These are phyloP conservation scores for Phytopythium mirpurense DNA, from an alignment of 352 stramenopile species.

Conservation along the genomic window DNA sequence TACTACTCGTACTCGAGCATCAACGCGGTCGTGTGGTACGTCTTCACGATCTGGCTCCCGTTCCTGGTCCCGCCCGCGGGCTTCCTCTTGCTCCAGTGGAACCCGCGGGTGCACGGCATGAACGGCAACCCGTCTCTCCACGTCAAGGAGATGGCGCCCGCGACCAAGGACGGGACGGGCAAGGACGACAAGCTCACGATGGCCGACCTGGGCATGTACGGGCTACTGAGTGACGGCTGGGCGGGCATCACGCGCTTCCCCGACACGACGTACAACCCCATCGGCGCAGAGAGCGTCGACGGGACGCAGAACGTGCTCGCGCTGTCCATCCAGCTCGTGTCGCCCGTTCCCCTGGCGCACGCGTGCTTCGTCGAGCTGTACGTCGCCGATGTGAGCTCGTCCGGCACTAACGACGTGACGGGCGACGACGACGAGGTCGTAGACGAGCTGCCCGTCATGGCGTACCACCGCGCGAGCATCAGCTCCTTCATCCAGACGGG, in stretches of 20 bases:
- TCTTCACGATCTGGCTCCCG: slow-evolving; percentile 74
- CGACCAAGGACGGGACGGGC: slow-evolving; percentile 11
- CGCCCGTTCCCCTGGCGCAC: slow-evolving; percentile 49
- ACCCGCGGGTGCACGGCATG: slow-evolving; percentile 65
- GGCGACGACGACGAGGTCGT: slow-evolving; percentile 30
- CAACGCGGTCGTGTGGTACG: slow-evolving; percentile 75
- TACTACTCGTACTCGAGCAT: slow-evolving; percentile 61
- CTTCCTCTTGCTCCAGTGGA: slow-evolving; percentile 84
- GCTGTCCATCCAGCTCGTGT: slow-evolving; percentile 63
- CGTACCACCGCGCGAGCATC: slow-evolving; percentile 58
- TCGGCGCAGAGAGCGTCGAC: slow-evolving; percentile 49
- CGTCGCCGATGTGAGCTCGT: slow-evolving; percentile 41
- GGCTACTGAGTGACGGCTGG: slow-evolving; percentile 56
- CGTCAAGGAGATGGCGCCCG: slow-evolving; percentile 33
- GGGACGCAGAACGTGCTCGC: slow-evolving; percentile 72
- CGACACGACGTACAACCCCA: slow-evolving; percentile 66
- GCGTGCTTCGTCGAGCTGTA: slow-evolving; percentile 79
- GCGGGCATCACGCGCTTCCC: slow-evolving; percentile 65
- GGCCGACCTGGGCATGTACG: slow-evolving; percentile 18
- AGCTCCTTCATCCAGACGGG: slow-evolving; percentile 71
- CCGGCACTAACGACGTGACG: slow-evolving; percentile 41
- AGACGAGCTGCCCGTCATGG: slow-evolving; percentile 37
- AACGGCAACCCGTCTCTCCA: slow-evolving; percentile 60
- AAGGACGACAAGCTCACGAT: slow-evolving; percentile 39
- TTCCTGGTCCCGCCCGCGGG: slow-evolving; percentile 67